A percentile compares a stretch with the other conserved stretches of the same genome.
Evolutionary conservation across 2,329 filamentous ascomycete species (phyloP).

Genomic region (Pyrenochaeta sp.): DNA sequence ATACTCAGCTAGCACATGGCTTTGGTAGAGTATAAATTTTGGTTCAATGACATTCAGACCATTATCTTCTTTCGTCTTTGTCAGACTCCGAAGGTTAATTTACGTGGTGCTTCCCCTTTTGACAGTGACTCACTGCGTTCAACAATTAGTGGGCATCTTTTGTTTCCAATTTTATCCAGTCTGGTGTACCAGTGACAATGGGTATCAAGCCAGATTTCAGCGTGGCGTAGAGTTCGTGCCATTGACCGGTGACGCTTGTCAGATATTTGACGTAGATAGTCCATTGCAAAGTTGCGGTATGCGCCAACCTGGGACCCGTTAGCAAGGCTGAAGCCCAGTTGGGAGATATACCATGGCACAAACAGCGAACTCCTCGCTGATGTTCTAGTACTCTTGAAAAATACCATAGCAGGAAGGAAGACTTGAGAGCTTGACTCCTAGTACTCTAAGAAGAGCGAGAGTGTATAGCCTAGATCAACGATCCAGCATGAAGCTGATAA

Average conservation of each 20-base stretch:
- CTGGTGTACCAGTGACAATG: conserved; percentile 2
- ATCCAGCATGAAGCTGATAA: no score
- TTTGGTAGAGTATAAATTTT: conserved; percentile 21
- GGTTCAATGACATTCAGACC: conserved; percentile 5
- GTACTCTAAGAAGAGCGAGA: no score
- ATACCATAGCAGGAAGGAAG: no score
- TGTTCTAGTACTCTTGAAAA: no score
- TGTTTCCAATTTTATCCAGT: conserved; percentile 16
- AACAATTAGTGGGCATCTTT: not conserved
- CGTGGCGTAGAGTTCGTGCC: conserved; percentile 23
- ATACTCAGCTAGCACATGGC: conserved; percentile 15
- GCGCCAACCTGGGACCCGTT: conserved; percentile 11
- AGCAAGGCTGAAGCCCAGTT: no score
- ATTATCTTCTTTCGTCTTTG: not conserved
- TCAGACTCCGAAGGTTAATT: not conserved
- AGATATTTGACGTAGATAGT: conserved; percentile 14
- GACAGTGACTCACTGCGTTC: not conserved
- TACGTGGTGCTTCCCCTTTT: not conserved
- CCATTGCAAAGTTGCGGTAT: conserved; percentile 24
- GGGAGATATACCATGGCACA: no score
- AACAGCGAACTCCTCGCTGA: no score
- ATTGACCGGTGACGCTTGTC: conserved; percentile 17
- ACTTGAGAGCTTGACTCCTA: no score
- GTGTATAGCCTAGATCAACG: no score
- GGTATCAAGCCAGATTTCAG: conserved; percentile 6